Evolutionary conservation across 2,329 filamentous ascomycete genomes (phyloP).

Genomic region (Alternaria arborescens): DNA sequence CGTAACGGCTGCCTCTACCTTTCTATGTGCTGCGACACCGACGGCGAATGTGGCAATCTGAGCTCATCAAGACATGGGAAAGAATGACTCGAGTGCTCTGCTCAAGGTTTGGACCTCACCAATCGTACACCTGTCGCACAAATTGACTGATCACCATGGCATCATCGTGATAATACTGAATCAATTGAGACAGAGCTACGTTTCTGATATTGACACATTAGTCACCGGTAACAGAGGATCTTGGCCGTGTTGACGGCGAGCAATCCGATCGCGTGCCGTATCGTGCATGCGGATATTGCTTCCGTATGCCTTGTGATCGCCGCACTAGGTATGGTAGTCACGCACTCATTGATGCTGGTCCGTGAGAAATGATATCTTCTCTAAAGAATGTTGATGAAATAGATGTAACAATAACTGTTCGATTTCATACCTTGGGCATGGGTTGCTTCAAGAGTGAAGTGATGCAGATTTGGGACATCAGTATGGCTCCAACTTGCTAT

Average conservation of each 20-base stretch:
- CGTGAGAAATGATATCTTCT: background rate
- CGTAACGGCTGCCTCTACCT: background rate
- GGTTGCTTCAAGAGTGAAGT: background rate
- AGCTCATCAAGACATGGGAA: too few species aligned
- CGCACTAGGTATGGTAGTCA: background rate
- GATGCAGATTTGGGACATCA: background rate
- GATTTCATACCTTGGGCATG: background rate
- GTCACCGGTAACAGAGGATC: too few species aligned
- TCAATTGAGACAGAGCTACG: too few species aligned
- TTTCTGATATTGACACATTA: too few species aligned
- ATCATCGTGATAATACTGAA: too few species aligned
- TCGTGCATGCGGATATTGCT: background rate
- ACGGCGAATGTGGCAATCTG: too few species aligned
- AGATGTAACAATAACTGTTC: background rate
- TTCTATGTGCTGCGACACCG: background rate
- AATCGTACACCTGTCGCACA: rapidly evolving
- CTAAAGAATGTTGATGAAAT: rapidly evolving
- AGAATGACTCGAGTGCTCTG: too few species aligned
- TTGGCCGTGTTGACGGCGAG: too few species aligned
- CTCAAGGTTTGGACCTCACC: too few species aligned
- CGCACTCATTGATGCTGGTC: background rate
- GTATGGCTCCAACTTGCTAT: background rate
- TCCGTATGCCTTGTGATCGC: background rate
- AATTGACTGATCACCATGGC: too few species aligned
- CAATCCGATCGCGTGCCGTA: background rate